Percentiles rank a stretch among this genome's conserved stretches.
phyloP scores from a whole-genome alignment of 2,329 filamentous ascomycete species.

The Fusarium acutatum region DNA sequence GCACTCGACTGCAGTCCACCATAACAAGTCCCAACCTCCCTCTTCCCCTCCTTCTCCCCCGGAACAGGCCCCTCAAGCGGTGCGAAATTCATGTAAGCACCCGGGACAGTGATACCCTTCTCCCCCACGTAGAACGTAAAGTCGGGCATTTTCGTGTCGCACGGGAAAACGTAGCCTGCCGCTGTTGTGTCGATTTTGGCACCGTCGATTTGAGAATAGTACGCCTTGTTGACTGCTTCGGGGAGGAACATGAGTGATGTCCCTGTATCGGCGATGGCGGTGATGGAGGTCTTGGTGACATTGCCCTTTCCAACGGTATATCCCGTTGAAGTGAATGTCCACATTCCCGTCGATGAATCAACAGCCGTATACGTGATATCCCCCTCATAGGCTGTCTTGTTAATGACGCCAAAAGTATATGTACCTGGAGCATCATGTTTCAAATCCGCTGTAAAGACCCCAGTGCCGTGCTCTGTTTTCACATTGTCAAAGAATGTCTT shows the following conservation, averaged over 20 bases:
- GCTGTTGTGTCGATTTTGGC: constrained; percentile 50
- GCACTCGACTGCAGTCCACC: constrained; percentile 72
- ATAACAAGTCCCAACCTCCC: constrained; percentile 58
- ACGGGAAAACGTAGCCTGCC: constrained; percentile 59
- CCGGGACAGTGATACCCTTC: constrained; percentile 65
- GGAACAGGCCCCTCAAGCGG: constrained; percentile 41
- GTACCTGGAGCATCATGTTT: constrained; percentile 63
- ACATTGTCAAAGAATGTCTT: constrained; percentile 55
- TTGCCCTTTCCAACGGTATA: constrained; percentile 40
- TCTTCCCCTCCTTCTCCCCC: neutral
- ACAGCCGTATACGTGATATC: constrained; percentile 69
- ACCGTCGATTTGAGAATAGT: constrained; percentile 57
- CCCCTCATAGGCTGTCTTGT: constrained; percentile 69
- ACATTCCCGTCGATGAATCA: constrained; percentile 69
- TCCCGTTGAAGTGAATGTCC: constrained; percentile 60
- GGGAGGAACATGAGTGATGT: constrained; percentile 72
- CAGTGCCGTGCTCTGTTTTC: constrained; percentile 18
- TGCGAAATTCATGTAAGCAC: constrained; percentile 63
- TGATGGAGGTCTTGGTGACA: constrained; percentile 37
- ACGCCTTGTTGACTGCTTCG: constrained; percentile 57
- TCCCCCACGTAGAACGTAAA: constrained; percentile 64
- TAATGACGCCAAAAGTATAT: constrained; percentile 79
- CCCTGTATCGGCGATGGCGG: constrained; percentile 65
- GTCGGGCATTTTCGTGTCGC: constrained; percentile 55
- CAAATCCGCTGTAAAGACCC: constrained; percentile 75